phyloP scores from a whole-genome alignment of 2,329 filamentous ascomycete species.

The Pezicula neosporulosa region DNA sequence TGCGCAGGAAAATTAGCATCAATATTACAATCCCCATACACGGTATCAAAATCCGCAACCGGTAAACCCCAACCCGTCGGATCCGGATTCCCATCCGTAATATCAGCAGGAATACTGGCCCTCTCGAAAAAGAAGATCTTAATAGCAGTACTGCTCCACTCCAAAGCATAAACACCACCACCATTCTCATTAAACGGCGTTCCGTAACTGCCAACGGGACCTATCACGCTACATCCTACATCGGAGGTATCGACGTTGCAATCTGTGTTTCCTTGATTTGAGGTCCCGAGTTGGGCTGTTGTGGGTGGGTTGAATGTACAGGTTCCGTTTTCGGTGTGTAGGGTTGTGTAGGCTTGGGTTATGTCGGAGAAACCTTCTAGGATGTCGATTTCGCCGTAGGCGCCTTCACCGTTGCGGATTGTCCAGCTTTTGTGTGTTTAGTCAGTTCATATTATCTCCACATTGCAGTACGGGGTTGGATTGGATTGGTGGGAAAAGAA shows the following conservation, averaged over 20 bases:
- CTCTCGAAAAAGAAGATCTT: constrained; percentile 54
- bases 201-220: constrained; percentile 33
- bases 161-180: constrained; percentile 50
- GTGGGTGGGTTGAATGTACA: constrained; percentile 16
- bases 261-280: constrained; percentile 35
- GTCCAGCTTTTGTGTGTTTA: constrained; percentile 15
- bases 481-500: background rate
- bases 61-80: constrained; percentile 67
- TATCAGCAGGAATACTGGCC: constrained; percentile 67
- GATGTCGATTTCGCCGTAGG: constrained; percentile 25
- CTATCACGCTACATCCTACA: constrained; percentile 33
- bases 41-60: constrained; percentile 53
- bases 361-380: constrained; percentile 57
- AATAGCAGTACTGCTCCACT: constrained; percentile 51
- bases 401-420: constrained; percentile 11
- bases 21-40: constrained; percentile 61
- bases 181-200: constrained; percentile 18
- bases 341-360: constrained; percentile 10
- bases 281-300: constrained; percentile 5
- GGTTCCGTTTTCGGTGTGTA: constrained; percentile 12
- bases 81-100: constrained; percentile 59
- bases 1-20: constrained; percentile 65
- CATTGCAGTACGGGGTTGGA: too few relatives aligned
- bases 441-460: too few relatives aligned
- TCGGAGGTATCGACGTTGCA: constrained; percentile 31